Base-by-base conservation (phyloP, 2,329 filamentous ascomycete species). In the Neobulgaria alba region DNA sequence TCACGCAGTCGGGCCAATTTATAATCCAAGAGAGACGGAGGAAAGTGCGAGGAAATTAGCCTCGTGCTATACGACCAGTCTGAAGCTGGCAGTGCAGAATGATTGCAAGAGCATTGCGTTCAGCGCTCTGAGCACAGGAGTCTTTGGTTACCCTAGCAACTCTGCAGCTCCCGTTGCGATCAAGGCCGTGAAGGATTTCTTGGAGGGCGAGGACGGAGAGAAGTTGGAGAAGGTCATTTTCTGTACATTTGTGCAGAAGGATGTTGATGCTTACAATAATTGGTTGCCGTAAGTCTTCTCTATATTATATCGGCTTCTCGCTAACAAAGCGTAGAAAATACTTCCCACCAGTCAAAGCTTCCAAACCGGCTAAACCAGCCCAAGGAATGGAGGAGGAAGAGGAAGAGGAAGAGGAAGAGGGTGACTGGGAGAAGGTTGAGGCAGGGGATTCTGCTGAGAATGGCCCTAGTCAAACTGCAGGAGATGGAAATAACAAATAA, bases 1-100 rank as follows among this genome's bases (percentile, higher is more conserved):
- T 41, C 92, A 96, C 61, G 78, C 92, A 14, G 90, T 95, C 3
- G 92, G 92, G 0, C 92, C 92, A 0, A 63, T 93, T 20, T 95
- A 89, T 62, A 51, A 65, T 38, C 51, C 53, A 0, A 55, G 60
- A 3, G 58, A 67, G 14, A 52, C 66, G 15, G 61, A 61, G 17
- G 42, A 57, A 9, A 67, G 68, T 39, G 59, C 72, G 65, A 43
- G 62, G 57, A 50, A 82, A 32, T 63, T 82, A 17, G 58, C 60
- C 12, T 63, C 65, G 36, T 80, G 88, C 65, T 98, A 98, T 60
- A 67, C 67, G 5, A 75, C 67, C 31, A 82, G 79, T 52, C 62
- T 96, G 43, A 66, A 82, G 53, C 59, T 93, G n/a, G 88, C 88
- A 0, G 78, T 77, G 0, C 62, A 77, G 38, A 71, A 81, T 39